Conservation (phyloP, 2,329 filamentous ascomycete species). For the Coccinonectria pachysandricola region DNA sequence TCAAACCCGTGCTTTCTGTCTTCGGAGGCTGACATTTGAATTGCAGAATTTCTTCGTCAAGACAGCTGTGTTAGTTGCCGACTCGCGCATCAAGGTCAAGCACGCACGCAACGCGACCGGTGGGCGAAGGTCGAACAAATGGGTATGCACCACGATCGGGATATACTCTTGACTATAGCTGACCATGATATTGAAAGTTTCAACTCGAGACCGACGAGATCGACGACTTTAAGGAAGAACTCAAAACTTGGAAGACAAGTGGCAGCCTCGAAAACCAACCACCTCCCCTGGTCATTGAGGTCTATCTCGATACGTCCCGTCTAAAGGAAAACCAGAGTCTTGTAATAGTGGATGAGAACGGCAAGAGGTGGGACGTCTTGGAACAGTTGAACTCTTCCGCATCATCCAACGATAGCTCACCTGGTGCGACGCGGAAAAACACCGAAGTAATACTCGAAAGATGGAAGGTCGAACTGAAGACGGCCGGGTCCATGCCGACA, state of each 20-base stretch:
- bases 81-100: constrained; percentile 65
- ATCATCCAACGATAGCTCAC: constrained; percentile 38
- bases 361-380: constrained; percentile 85
- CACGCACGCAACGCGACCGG: constrained; percentile 32
- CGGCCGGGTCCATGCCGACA: constrained; percentile 33
- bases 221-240: constrained; percentile 72
- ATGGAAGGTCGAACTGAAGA: constrained; percentile 76
- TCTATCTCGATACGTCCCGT: constrained; percentile 71
- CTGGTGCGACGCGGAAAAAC: constrained; percentile 33
- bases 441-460: constrained; percentile 80
- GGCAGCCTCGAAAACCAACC: constrained; percentile 69
- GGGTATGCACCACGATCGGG: constrained; percentile 64
- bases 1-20: too few relatives aligned
- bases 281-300: constrained; percentile 78
- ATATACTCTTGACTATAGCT: too few relatives aligned
- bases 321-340: constrained; percentile 78
- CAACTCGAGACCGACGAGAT: constrained; percentile 92
- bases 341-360: constrained; percentile 77
- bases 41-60: constrained; percentile 86
- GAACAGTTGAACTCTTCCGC: constrained; percentile 64
- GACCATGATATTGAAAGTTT: constrained; percentile 57
- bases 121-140: constrained; percentile 64
- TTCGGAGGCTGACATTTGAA: constrained; percentile 5
- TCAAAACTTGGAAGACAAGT: constrained; percentile 71
- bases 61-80: constrained; percentile 71